Percentiles rank a stretch among this genome's conserved stretches.
These are phyloP conservation scores for Hymenoscyphus linearis DNA, from an alignment of 2,329 filamentous ascomycete genomes.

Conservation along the genomic window DNA sequence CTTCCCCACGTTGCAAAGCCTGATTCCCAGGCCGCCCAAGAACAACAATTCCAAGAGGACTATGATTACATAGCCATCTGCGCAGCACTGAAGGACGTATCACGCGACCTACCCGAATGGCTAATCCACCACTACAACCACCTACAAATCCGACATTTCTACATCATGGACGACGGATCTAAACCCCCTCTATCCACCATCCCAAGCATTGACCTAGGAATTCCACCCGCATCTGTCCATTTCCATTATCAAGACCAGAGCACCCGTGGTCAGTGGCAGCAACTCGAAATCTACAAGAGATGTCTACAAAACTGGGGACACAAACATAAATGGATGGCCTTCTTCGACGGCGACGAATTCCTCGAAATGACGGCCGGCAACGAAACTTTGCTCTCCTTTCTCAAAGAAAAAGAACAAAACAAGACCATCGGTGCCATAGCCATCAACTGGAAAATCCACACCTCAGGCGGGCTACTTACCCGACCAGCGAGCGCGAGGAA, in stretches of 20 bases:
- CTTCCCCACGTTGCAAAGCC: not conserved
- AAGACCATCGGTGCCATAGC: constrained; percentile 28
- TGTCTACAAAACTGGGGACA: constrained; percentile 23
- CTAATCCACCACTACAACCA: constrained; percentile 29
- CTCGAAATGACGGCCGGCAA: constrained; percentile 23
- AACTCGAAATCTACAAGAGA: constrained; percentile 18
- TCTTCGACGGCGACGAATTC: constrained; percentile 32
- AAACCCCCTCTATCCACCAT: constrained; percentile 19
- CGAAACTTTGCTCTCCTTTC: constrained; percentile 27
- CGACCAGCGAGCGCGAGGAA: constrained; percentile 26
- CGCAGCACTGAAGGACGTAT: constrained; percentile 24
- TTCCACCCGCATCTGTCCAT: constrained; percentile 19
- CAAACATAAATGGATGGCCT: constrained; percentile 33
- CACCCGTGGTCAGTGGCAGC: constrained; percentile 3
- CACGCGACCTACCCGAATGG: constrained; percentile 24
- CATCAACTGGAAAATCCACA: constrained; percentile 33
- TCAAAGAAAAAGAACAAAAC: constrained; percentile 24
- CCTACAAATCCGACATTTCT: constrained; percentile 24
- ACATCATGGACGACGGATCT: constrained; percentile 30
- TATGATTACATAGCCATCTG: constrained; percentile 27
- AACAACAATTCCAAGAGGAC: not conserved
- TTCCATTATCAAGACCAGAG: constrained; percentile 19
- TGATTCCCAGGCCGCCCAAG: not conserved
- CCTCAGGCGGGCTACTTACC: constrained; percentile 26
- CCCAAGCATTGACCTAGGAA: constrained; percentile 11